Conservation (phyloP, 352 stramenopile species). For the Phytophthora palmivora region DNA sequence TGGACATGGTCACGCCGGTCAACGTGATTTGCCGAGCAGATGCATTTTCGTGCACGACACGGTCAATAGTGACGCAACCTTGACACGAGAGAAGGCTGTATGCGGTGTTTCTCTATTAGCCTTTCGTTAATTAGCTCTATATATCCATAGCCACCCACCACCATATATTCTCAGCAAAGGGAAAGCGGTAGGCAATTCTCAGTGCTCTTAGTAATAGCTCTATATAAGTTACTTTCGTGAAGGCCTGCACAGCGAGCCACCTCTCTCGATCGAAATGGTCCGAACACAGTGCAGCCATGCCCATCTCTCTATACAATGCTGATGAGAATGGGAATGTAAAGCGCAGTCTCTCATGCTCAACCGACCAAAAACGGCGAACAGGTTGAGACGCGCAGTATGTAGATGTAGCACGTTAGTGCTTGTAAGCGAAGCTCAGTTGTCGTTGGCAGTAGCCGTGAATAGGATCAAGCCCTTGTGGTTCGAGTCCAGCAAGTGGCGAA, state of each 20-base stretch:
- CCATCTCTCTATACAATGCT: constrained; percentile 15
- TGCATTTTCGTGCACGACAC: too few relatives aligned
- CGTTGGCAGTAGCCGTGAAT: constrained; percentile 34
- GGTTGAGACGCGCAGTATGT: constrained; percentile 18
- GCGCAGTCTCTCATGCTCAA: constrained; percentile 5
- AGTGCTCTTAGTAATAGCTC: too few relatives aligned
- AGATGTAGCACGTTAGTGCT: constrained; percentile 10
- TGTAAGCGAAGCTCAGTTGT: constrained; percentile 26
- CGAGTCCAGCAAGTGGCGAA: constrained; percentile 66
- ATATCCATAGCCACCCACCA: too few relatives aligned
- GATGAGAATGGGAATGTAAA: constrained; percentile 29
- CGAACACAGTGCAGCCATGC: constrained; percentile 7
- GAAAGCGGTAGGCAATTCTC: too few relatives aligned
- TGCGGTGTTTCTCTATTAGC: constrained; percentile 26
- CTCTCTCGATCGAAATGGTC: constrained; percentile 35
- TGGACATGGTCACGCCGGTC: too few relatives aligned
- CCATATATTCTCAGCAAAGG: too few relatives aligned
- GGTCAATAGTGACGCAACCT: too few relatives aligned
- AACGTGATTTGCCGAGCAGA: too few relatives aligned
- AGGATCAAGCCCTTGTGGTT: constrained; percentile 55
- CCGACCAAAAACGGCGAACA: constrained; percentile 1
- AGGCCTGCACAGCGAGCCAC: constrained; percentile 19
- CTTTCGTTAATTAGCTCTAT: constrained; percentile 26
- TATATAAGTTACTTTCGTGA: constrained; percentile 33
- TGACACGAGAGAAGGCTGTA: too few relatives aligned